A percentile compares a stretch with the other conserved stretches of the same genome.
Evolutionary conservation across 2,329 filamentous ascomycete species (phyloP).

Genomic region (Stemphylium beticola): DNA sequence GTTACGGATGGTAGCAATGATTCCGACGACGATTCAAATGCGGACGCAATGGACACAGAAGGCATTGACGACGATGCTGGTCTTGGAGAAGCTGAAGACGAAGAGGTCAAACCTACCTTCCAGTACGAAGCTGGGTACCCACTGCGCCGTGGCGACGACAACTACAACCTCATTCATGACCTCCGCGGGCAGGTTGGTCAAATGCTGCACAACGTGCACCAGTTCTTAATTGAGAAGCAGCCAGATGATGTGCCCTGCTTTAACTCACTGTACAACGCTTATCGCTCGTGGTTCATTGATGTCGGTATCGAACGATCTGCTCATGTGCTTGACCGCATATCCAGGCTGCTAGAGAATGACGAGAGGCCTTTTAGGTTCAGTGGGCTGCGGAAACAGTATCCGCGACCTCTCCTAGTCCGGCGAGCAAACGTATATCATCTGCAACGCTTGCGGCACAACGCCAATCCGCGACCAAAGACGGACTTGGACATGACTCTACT

Average conservation of each 20-base stretch:
- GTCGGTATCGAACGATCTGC: constrained; percentile 96
- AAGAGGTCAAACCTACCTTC: constrained; percentile 84
- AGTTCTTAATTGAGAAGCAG: constrained; percentile 80
- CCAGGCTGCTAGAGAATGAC: constrained; percentile 83
- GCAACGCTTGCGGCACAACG: constrained; percentile 92
- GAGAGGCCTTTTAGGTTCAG: constrained; percentile 93
- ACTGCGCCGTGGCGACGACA: constrained; percentile 64
- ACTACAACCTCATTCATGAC: constrained; percentile 77
- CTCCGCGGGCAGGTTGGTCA: constrained; percentile 81
- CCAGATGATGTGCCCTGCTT: constrained; percentile 97
- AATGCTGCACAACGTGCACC: constrained; percentile 81
- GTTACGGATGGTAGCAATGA: constrained; percentile 50
- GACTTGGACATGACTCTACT: constrained; percentile 86
- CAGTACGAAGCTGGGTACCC: constrained; percentile 88
- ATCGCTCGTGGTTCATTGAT: constrained; percentile 95
- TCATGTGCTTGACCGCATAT: constrained; percentile 86
- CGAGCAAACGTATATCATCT: constrained; percentile 94
- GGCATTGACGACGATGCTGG: constrained; percentile 57
- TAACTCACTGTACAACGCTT: constrained; percentile 88
- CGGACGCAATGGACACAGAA: constrained; percentile 53
- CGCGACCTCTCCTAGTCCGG: constrained; percentile 87
- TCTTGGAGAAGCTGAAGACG: constrained; percentile 74
- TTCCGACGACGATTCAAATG: constrained; percentile 56
- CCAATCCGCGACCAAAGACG: constrained; percentile 83
- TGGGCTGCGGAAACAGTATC: constrained; percentile 89